Percentiles rank a stretch among this genome's conserved stretches.
Evolutionary conservation across 257 asterid species (phyloP).

Genomic region (Linderniella brevidens): DNA sequence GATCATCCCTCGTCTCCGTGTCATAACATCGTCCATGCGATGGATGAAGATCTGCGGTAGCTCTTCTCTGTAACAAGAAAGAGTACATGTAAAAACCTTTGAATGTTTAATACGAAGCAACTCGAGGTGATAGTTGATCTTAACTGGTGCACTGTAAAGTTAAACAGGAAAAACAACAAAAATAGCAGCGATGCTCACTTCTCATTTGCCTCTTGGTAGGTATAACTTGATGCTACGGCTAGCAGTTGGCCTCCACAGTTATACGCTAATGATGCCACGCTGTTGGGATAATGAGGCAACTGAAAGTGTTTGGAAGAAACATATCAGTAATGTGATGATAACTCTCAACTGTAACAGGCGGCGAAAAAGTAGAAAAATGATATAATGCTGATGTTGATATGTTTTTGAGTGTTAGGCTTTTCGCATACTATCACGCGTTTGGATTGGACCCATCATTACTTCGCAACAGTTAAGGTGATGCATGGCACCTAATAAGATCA

Average conservation of each 20-base stretch:
- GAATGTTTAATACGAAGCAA: not conserved
- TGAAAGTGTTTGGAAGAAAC: constrained; percentile 17
- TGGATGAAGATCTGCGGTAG: constrained; percentile 46
- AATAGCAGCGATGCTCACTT: constrained; percentile 22
- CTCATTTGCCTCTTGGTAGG: constrained; percentile 69
- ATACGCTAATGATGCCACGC: constrained; percentile 61
- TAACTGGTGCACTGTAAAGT: not conserved
- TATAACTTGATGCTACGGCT: constrained; percentile 64
- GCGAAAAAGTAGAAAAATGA: no score
- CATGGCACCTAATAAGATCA: constrained; percentile 5
- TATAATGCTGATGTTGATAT: no score
- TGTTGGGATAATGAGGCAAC: constrained; percentile 47
- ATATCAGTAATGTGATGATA: no score
- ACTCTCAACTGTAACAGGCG: no score
- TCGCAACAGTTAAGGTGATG: not conserved
- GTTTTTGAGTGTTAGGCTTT: no score
- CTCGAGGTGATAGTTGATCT: not conserved
- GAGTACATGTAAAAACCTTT: no score
- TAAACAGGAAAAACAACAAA: not conserved
- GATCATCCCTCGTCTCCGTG: not conserved
- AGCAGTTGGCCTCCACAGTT: constrained; percentile 51
- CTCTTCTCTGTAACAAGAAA: constrained; percentile 46
- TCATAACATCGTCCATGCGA: constrained; percentile 16
- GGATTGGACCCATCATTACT: no score
- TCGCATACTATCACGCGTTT: no score